Evolutionary conservation across 768 basidiomycete genomes (phyloP).

Genomic region (Trametes punicea): DNA sequence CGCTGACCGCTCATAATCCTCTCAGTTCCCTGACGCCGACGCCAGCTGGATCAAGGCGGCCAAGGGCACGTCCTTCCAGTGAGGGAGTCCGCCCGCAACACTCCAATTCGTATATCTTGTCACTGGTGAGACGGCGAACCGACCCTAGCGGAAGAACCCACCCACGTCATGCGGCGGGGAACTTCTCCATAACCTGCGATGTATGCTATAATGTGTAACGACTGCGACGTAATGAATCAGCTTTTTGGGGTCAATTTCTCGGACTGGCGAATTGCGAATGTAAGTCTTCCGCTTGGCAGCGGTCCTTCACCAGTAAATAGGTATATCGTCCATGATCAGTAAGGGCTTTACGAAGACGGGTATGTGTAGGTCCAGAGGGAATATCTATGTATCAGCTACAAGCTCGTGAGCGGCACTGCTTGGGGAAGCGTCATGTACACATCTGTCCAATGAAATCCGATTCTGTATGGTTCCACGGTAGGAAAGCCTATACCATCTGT

Average conservation of each 20-base stretch:
- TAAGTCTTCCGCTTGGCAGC: background rate
- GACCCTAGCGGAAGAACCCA: background rate
- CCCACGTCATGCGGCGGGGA: background rate
- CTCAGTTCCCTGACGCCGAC: conserved; percentile 16
- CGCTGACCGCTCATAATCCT: background rate
- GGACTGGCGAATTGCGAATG: background rate
- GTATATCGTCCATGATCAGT: no score
- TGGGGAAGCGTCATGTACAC: conserved; percentile 8
- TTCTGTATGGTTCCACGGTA: conserved; percentile 10
- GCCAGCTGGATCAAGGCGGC: conserved; percentile 6
- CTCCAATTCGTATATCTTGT: no score
- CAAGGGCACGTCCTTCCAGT: conserved; percentile 13
- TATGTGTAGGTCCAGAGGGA: no score
- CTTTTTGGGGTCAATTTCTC: background rate
- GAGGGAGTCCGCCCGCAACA: no score
- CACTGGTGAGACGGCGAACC: background rate
- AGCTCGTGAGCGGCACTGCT: conserved; percentile 6
- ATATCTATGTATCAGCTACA: no score
- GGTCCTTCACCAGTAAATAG: no score
- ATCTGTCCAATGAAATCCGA: conserved; percentile 16
- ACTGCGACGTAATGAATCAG: conserved; percentile 9
- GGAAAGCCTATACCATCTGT: conserved; percentile 14
- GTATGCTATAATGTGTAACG: conserved; percentile 9
- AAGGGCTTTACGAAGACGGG: no score
- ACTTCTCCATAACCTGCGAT: background rate